Conservation (phyloP, 805 yeast species). For the Candida cerambycidarum region DNA sequence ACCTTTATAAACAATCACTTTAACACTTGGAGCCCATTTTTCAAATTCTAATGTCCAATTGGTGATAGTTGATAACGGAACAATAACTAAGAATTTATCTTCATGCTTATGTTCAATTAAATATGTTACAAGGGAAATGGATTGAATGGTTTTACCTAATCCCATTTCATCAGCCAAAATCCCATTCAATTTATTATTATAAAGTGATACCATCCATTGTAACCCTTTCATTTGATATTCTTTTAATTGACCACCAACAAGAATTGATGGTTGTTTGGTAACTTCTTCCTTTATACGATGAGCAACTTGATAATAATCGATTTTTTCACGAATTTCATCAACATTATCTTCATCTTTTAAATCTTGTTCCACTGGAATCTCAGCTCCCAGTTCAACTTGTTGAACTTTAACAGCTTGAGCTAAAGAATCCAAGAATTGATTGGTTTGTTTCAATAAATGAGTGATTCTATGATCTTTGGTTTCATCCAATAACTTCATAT, state of each 20-base stretch:
- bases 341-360: conserved; percentile 30
- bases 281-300: conserved; percentile 71
- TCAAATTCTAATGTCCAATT: conserved; percentile 86
- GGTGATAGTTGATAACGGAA: conserved; percentile 79
- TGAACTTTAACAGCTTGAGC: conserved; percentile 79
- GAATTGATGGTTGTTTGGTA: conserved; percentile 61
- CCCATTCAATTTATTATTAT: conserved; percentile 61
- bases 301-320: conserved; percentile 81
- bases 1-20: conserved; percentile 74
- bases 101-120: conserved; percentile 65
- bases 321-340: conserved; percentile 61
- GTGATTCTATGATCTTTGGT: conserved; percentile 87
- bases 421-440: conserved; percentile 71
- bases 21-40: conserved; percentile 83
- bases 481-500: conserved; percentile 77
- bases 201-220: conserved; percentile 67
- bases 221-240: conserved; percentile 71
- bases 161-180: conserved; percentile 71
- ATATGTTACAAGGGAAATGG: conserved; percentile 74
- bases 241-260: conserved; percentile 76
- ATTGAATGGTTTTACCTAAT: conserved; percentile 67
- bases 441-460: conserved; percentile 78
- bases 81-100: conserved; percentile 76
- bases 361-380: conserved; percentile 17
- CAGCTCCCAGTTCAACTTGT: conserved; percentile 53